Conservation (phyloP, 148 eudicot species). For the Chenopodium berlandieri region DNA sequence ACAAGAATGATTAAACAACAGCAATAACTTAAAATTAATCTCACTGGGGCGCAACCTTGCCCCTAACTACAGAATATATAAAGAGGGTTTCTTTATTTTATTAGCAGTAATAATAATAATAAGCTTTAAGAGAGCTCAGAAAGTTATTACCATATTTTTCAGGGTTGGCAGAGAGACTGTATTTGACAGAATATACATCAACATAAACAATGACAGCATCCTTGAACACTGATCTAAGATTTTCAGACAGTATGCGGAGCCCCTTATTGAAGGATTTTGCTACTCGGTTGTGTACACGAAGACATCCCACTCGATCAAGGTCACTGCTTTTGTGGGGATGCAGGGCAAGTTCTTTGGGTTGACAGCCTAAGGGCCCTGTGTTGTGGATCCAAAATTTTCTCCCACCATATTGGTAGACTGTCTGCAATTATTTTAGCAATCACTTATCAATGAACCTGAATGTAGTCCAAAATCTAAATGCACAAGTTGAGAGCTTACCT, state of each 20-base stretch:
- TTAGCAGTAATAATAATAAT: too few relatives aligned
- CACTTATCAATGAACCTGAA: not conserved
- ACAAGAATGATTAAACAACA: too few relatives aligned
- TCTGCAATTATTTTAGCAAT: constrained; percentile 22
- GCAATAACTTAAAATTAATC: too few relatives aligned
- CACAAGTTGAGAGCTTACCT: constrained; percentile 21
- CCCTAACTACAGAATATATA: not conserved
- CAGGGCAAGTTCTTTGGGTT: constrained; percentile 42
- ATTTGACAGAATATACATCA: constrained; percentile 38
- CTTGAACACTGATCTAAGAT: constrained; percentile 24
- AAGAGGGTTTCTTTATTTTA: not conserved
- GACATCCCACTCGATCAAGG: constrained; percentile 36
- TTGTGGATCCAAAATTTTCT: constrained; percentile 48
- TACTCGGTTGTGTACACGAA: constrained; percentile 34
- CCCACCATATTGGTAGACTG: constrained; percentile 36
- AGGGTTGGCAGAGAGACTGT: constrained; percentile 34
- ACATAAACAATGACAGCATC: constrained; percentile 43
- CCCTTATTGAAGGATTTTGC: constrained; percentile 40
- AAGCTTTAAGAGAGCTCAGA: not conserved
- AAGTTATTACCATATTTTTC: constrained; percentile 32
- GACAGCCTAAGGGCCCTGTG: constrained; percentile 51
- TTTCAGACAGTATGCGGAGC: constrained; percentile 24
- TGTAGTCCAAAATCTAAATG: not conserved
- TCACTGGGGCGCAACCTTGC: too few relatives aligned
- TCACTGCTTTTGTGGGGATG: constrained; percentile 34